Evolutionary conservation across 2,329 filamentous ascomycete genomes (phyloP), one percentile per base, ranked within the genome.

Genomic region (Dothistroma pini): DNA sequence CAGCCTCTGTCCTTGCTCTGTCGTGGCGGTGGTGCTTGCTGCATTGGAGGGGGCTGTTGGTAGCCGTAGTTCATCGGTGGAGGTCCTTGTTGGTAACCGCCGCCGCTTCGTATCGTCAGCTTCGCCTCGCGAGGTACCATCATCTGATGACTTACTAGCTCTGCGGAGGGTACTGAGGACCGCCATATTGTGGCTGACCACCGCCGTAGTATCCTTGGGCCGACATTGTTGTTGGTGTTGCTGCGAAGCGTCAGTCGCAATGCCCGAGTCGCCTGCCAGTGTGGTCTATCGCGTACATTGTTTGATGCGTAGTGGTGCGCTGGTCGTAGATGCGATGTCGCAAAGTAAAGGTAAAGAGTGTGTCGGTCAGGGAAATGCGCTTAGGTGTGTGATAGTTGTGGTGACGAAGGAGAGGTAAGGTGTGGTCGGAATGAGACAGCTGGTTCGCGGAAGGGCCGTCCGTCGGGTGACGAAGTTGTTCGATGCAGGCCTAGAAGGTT

Each of bases 1-100:
- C 83, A 85, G 53, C 82, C 82, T 41, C 77, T 73, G 63, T 79
- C 77, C 69, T 81, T 79, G 69, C 77, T 76, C 53, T 75, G 72
- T 47, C 51, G 58, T 25, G 66, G 66, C 19, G 63, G 77, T 35
- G 79, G 79, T 22, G 73, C 77, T 67, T 83, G 81, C 68, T 83
- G 81, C 50, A 66, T 68, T 38, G 64, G 69, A 38, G 70, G 72
- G 54, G 68, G 69, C 48, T 82, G 80, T 68, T 83, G 81, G 59
- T 69, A 67, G 38, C 65, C 64, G 31, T 64, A 29, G 51, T 31
- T 53, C 22, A 53, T 21, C n/a, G 41, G 41, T 52, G 69, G 69
- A 48, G 68, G 68, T 41, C 71, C 63, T 60, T 75, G 72, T 60
- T 74, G 74, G 54, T 66, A 54, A 19, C 49, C 54, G 19, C 53